These are phyloP conservation scores for Phytophthora fragariae DNA, from an alignment of 352 stramenopile genomes.

Conservation along the genomic window DNA sequence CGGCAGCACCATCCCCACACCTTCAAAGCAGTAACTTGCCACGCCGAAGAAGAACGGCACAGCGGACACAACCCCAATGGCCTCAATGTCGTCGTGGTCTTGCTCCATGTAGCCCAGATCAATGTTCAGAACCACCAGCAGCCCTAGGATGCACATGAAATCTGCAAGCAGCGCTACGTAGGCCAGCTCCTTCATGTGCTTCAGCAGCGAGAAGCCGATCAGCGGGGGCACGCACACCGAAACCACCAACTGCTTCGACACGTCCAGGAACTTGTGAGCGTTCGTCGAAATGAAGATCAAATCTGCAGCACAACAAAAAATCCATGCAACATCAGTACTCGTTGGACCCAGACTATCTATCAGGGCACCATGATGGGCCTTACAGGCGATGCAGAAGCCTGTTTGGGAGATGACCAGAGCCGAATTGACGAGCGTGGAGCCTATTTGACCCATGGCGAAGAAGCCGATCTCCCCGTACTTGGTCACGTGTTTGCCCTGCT, in stretches of 20 bases:
- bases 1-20: constrained; percentile 89
- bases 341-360: too few relatives aligned
- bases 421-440: constrained; percentile 82
- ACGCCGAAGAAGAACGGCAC: constrained; percentile 91
- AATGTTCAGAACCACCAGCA: constrained; percentile 84
- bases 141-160: constrained; percentile 86
- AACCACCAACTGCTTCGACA: constrained; percentile 65
- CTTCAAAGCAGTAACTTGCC: constrained; percentile 92
- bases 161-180: constrained; percentile 91
- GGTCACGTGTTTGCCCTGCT: constrained; percentile 51
- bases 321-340: not conserved
- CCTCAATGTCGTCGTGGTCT: constrained; percentile 61
- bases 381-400: constrained; percentile 91
- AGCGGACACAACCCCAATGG: constrained; percentile 61
- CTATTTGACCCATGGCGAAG: constrained; percentile 71
- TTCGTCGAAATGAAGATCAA: constrained; percentile 94
- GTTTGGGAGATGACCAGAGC: constrained; percentile 89
- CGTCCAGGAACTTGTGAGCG: constrained; percentile 72
- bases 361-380: constrained; percentile 13
- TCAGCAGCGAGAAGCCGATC: constrained; percentile 82
- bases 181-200: constrained; percentile 89
- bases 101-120: constrained; percentile 81
- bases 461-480: constrained; percentile 91
- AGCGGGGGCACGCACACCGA: constrained; percentile 71
- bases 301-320: constrained; percentile 43